Evolutionary conservation across 2,329 filamentous ascomycete species (phyloP), one percentile per base, ranked within the genome.

Genomic region (Pseudogymnoascus sp.): DNA sequence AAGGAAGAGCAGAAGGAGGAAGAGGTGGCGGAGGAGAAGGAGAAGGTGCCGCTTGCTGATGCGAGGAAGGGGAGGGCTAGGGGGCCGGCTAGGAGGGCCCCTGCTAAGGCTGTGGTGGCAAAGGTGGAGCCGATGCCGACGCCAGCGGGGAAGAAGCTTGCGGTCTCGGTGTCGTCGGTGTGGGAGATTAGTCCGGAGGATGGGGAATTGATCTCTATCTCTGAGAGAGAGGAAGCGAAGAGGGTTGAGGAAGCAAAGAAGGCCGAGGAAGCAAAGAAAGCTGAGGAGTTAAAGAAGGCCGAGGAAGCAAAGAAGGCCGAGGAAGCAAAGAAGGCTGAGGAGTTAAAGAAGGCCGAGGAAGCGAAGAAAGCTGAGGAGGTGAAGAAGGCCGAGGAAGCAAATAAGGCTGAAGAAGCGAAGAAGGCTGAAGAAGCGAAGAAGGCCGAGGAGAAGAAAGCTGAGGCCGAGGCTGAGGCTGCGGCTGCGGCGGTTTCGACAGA

Each of bases 11-110:
- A 81, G 41, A 73, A 77, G 45, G 77, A 80, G 12, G 81, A 86
- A 61, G 81, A 85, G 33, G 76, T 76, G 1, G 81, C 81, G 33
- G 81, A 83, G 64, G 85, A 84, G 64, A 78, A 82, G 67, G 86
- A 92, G 70, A 91, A 91, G 74, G 86, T 83, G 9, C 92, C 93
- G n/a, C 79, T 99, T 25, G 82, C 83, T 21, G 95, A 99, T 79
- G 92, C 93, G 37, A 85, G 95, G 67, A 97, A 97, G 78, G 87
- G 92, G 23, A 84, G 95, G 67, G 95, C 95, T 21, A 88, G 91
- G 67, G 95, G 95, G 9, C 95, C 95, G 14, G 87, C 91, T 68
- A 84, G 92, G 67, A 83, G 92, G 71, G 85, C 89, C 23, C 84
- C 86, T 31, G 79, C 82, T 9, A 82, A 78, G 75, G 58, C n/a